phyloP scores from a whole-genome alignment of 2,329 filamentous ascomycete genomes.

The Zalaria obscura region DNA sequence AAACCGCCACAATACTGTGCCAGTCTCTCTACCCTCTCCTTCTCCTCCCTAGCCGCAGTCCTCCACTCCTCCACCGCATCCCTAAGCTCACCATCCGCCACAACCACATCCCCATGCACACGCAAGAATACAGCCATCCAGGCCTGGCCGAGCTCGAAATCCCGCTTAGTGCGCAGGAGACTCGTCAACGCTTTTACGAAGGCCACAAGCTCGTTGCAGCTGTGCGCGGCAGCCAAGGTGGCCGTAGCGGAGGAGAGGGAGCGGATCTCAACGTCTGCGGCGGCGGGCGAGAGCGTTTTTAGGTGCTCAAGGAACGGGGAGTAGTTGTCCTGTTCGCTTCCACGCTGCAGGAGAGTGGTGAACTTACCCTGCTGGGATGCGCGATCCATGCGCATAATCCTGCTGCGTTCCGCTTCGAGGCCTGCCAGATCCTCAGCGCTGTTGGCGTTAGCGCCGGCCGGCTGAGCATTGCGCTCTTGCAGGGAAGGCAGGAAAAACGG shows the following conservation, averaged over 20 bases:
- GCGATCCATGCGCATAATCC: conserved; percentile 15
- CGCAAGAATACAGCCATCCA: conserved; percentile 95
- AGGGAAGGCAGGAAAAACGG: conserved; percentile 84
- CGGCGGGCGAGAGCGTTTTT: conserved; percentile 66
- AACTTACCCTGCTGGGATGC: conserved; percentile 21
- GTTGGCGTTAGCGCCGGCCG: conserved; percentile 12
- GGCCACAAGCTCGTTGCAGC: conserved; percentile 54
- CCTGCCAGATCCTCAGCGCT: conserved; percentile 18
- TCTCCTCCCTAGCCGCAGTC: conserved; percentile 31
- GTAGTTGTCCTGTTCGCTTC: conserved; percentile 44
- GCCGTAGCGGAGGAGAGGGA: conserved; percentile 45
- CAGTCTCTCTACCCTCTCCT: conserved; percentile 60
- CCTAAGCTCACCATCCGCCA: conserved; percentile 37
- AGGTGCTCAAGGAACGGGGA: conserved; percentile 61
- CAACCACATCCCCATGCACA: conserved; percentile 53
- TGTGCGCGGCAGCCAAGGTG: conserved; percentile 8
- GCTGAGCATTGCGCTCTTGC: conserved; percentile 19
- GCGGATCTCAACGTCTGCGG: conserved; percentile 80
- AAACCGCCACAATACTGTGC: conserved; percentile 73
- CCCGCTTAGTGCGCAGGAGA: conserved; percentile 52
- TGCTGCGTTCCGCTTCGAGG: conserved; percentile 16
- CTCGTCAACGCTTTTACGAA: conserved; percentile 73
- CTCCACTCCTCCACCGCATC: conserved; percentile 56
- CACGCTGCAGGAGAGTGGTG: conserved; percentile 31
- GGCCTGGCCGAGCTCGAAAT: conserved; percentile 88